Percentiles rank a stretch among this genome's conserved stretches.
phyloP scores from a whole-genome alignment of 805 yeast genomes.

The Nakazawaea sp. region DNA sequence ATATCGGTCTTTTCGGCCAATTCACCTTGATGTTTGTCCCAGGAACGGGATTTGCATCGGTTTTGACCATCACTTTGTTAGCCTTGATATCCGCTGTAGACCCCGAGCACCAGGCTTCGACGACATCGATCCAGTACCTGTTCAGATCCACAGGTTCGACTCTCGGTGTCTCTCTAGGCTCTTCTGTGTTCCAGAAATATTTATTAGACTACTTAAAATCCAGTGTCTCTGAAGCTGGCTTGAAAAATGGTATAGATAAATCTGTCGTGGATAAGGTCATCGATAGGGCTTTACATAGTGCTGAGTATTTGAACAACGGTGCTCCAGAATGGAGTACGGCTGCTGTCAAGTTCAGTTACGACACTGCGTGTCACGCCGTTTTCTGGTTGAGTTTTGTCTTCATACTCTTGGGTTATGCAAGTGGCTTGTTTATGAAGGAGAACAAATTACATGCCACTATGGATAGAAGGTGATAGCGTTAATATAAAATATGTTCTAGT shows the following conservation, averaged over 20 bases:
- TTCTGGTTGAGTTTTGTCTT: slow-evolving; percentile 39
- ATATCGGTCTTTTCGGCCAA: slow-evolving; percentile 32
- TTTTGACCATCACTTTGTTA: slow-evolving; percentile 59
- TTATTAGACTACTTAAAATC: slow-evolving; percentile 24
- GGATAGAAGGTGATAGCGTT: slow-evolving; percentile 30
- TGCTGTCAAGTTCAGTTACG: slow-evolving; percentile 46
- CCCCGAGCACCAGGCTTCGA: slow-evolving; percentile 54
- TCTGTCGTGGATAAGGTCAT: slow-evolving; percentile 37
- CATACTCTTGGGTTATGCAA: slow-evolving; percentile 30
- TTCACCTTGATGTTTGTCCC: slow-evolving; percentile 39
- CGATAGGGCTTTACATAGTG: slow-evolving; percentile 44
- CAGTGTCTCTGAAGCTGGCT: slow-evolving; percentile 27
- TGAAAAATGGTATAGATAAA: slow-evolving; percentile 24
- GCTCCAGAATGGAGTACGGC: slow-evolving; percentile 48
- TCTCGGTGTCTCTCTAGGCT: slow-evolving; percentile 55
- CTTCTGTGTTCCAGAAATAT: slow-evolving; percentile 51
- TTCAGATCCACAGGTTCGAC: slow-evolving; percentile 65
- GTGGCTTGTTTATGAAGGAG: slow-evolving; percentile 47
- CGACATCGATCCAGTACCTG: slow-evolving; percentile 60
- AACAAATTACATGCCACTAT: slow-evolving; percentile 49
- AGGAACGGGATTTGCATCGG: slow-evolving; percentile 48
- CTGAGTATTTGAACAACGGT: slow-evolving; percentile 40
- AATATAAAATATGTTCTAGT: too few relatives aligned
- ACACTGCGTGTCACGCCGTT: slow-evolving; percentile 43
- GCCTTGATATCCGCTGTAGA: slow-evolving; percentile 73